These are phyloP conservation scores for Coffea humblotiana DNA, from an alignment of 305 asterid species.

Conservation along the genomic window DNA sequence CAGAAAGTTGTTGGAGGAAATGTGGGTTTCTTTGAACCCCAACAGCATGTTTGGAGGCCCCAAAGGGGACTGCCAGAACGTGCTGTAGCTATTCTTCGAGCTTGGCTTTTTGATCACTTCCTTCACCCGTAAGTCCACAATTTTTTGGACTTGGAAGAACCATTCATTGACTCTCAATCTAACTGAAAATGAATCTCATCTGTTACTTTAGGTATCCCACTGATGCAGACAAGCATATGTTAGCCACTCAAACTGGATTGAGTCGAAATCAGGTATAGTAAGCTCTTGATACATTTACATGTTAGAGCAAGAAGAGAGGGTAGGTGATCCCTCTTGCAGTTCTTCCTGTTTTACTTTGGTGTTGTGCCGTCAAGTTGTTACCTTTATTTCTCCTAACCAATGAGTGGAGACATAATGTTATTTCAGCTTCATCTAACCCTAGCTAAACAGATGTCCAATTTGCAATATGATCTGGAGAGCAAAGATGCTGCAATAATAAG, in stretches of 20 bases:
- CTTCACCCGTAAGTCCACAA: slow-evolving; percentile 73
- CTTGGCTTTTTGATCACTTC: slow-evolving; percentile 91
- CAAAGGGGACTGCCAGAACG: slow-evolving; percentile 91
- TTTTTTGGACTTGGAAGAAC: neutral
- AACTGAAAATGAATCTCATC: neutral
- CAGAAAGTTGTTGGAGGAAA: slow-evolving; percentile 33
- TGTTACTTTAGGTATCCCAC: slow-evolving; percentile 65
- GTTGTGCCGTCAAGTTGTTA: neutral
- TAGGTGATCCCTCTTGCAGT: neutral
- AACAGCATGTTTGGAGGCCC: slow-evolving; percentile 74
- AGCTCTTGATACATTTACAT: neutral
- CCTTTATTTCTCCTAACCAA: neutral
- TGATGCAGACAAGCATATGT: slow-evolving; percentile 81
- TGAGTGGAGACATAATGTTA: neutral
- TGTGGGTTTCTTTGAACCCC: slow-evolving; percentile 44
- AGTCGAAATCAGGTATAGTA: slow-evolving; percentile 72
- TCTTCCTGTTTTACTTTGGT: neutral
- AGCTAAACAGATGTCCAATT: neutral
- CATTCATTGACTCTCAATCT: neutral
- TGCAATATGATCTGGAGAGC: neutral
- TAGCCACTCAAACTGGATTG: slow-evolving; percentile 84
- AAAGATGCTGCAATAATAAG: neutral
- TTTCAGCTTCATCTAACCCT: neutral
- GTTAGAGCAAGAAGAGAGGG: neutral
- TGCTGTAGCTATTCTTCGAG: slow-evolving; percentile 74